phyloP scores from a whole-genome alignment of 2,329 filamentous ascomycete genomes.

The Akanthomyces lecanii region DNA sequence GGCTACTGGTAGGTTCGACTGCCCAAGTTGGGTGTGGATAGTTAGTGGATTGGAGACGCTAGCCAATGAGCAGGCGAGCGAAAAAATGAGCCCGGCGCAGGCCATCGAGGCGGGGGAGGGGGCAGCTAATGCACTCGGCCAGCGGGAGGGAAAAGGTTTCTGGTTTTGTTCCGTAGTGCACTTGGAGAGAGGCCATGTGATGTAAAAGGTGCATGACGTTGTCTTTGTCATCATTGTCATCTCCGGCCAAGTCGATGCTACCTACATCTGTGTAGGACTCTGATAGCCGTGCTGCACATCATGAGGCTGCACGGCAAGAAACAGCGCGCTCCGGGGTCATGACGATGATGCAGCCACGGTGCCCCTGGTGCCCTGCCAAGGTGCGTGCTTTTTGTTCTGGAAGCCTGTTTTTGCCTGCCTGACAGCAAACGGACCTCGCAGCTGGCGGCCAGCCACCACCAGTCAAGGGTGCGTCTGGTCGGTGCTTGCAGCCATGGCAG shows the following conservation, averaged over 20 bases:
- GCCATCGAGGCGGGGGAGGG: slow-evolving; percentile 1
- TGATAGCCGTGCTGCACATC: not conserved
- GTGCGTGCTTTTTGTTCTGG: not conserved
- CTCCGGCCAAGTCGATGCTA: not conserved
- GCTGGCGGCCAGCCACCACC: not conserved
- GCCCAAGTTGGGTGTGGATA: not conserved
- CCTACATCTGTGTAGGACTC: not conserved
- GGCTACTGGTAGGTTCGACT: no score
- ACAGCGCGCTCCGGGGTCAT: not conserved
- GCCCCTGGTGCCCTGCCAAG: not conserved
- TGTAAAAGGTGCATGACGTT: not conserved
- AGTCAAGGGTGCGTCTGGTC: no score
- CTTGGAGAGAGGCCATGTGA: not conserved
- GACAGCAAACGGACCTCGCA: not conserved
- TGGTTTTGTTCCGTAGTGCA: not conserved
- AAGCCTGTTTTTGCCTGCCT: not conserved
- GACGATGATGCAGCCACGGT: not conserved
- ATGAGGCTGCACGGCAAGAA: not conserved
- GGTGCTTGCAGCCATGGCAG: no score
- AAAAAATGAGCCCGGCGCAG: not conserved
- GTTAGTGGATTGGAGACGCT: not conserved
- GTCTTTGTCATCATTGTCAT: not conserved
- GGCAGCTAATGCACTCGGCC: slow-evolving; percentile 1
- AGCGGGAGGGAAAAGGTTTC: not conserved
- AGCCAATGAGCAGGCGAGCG: not conserved